A percentile compares a stretch with the other conserved stretches of the same genome.
Conservation (phyloP, 495 filamentous ascomycete species). For the Neurospora hispaniola region DNA sequence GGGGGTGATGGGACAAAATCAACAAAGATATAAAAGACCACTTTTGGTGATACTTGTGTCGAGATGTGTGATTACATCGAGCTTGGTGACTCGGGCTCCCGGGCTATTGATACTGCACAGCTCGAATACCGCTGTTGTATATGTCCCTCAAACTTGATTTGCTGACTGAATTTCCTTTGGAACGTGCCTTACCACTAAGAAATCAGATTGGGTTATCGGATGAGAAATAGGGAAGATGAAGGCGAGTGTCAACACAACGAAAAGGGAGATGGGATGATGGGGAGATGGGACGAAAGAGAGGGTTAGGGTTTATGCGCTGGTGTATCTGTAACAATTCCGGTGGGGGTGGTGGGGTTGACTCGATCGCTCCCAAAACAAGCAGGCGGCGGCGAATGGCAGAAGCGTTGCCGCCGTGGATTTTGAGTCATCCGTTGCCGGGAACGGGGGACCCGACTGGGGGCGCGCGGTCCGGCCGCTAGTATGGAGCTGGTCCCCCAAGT, state of each 20-base stretch:
- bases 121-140: background rate
- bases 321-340: background rate
- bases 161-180: too few species aligned
- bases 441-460: background rate
- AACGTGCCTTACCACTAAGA: too few species aligned
- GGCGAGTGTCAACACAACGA: background rate
- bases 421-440: constrained; percentile 19
- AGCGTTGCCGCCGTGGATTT: constrained; percentile 17
- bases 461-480: background rate
- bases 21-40: background rate
- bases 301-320: background rate
- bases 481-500: background rate
- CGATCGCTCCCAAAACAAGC: background rate
- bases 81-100: background rate
- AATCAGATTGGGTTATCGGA: too few species aligned
- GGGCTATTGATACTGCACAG: background rate
- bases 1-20: background rate
- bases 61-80: background rate
- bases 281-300: background rate
- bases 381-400: constrained; percentile 15
- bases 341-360: background rate
- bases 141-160: too few species aligned
- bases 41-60: background rate
- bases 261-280: background rate
- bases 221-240: background rate